These are phyloP conservation scores for Microthlaspi erraticum DNA, from an alignment of 345 rosid genomes.

Conservation along the genomic window DNA sequence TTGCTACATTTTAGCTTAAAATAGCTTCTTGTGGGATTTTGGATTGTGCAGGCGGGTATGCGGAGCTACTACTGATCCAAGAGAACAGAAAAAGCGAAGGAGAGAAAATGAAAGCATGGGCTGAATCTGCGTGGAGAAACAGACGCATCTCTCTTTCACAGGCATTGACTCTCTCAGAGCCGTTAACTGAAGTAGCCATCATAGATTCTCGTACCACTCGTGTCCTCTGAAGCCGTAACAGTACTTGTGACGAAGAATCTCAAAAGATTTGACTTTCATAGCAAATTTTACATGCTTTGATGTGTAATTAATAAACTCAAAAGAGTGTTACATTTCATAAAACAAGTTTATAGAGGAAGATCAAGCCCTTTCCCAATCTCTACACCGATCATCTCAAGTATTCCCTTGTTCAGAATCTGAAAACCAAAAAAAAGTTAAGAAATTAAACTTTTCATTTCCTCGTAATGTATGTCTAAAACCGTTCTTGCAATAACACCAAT, in stretches of 20 bases:
- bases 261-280: conserved; percentile 16
- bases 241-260: conserved; percentile 3
- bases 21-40: neutral
- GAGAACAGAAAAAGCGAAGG: conserved; percentile 81
- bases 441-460: neutral
- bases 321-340: neutral
- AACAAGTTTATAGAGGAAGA: conserved; percentile 59
- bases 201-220: conserved; percentile 72
- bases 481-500: neutral
- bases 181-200: conserved; percentile 53
- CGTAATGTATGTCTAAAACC: neutral
- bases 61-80: conserved; percentile 70
- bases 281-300: conserved; percentile 1
- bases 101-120: conserved; percentile 84
- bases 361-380: conserved; percentile 91
- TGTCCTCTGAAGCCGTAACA: conserved; percentile 25
- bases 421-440: neutral
- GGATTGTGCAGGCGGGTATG: conserved; percentile 68
- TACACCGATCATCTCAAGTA: conserved; percentile 78
- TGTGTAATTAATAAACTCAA: conserved; percentile 6
- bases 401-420: conserved; percentile 82
- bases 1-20: neutral
- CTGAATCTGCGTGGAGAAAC: conserved; percentile 78
- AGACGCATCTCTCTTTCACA: conserved; percentile 62
- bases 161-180: conserved; percentile 55